phyloP scores from a whole-genome alignment of 2,329 filamentous ascomycete genomes.

The Lachnellula cervina region DNA sequence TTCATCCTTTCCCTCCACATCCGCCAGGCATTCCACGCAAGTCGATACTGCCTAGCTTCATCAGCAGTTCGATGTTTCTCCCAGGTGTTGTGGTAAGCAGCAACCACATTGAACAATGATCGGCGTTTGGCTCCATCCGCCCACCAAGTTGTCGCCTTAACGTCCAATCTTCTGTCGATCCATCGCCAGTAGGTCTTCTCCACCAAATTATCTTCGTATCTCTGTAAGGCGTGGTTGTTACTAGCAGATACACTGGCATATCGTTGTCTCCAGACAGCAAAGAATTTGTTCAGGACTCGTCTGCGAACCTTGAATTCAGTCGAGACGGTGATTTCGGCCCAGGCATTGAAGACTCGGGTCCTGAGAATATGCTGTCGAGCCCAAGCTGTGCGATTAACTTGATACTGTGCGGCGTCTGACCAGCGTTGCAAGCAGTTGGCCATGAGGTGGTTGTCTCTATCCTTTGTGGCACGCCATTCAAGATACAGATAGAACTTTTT shows the following conservation, averaged over 20 bases:
- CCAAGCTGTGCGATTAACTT: slow-evolving; percentile 60
- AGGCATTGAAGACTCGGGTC: slow-evolving; percentile 63
- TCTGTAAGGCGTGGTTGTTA: slow-evolving; percentile 26
- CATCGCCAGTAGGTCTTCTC: slow-evolving; percentile 31
- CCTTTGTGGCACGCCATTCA: slow-evolving; percentile 55
- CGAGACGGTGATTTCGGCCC: slow-evolving; percentile 55
- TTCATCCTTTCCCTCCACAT: slow-evolving; percentile 21
- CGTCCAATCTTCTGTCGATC: slow-evolving; percentile 32
- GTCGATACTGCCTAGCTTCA: slow-evolving; percentile 15
- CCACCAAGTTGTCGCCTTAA: slow-evolving; percentile 18
- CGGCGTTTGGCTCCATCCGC: slow-evolving; percentile 15
- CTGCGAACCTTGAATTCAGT: slow-evolving; percentile 42
- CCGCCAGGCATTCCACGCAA: slow-evolving; percentile 18
- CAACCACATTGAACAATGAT: slow-evolving; percentile 23
- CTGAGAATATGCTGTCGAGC: slow-evolving; percentile 68
- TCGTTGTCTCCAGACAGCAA: slow-evolving; percentile 42
- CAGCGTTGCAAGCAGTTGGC: slow-evolving; percentile 65
- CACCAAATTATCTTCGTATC: slow-evolving; percentile 29
- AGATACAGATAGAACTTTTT: slow-evolving; percentile 50
- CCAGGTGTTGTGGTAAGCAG: slow-evolving; percentile 12
- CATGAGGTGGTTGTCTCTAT: slow-evolving; percentile 61
- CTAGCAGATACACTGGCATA: slow-evolving; percentile 21
- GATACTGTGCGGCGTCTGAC: slow-evolving; percentile 59
- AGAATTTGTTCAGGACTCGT: slow-evolving; percentile 49
- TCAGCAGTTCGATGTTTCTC: slow-evolving; percentile 19